phyloP scores from a whole-genome alignment of 495 filamentous ascomycete genomes.

The Penicillium parvum region DNA sequence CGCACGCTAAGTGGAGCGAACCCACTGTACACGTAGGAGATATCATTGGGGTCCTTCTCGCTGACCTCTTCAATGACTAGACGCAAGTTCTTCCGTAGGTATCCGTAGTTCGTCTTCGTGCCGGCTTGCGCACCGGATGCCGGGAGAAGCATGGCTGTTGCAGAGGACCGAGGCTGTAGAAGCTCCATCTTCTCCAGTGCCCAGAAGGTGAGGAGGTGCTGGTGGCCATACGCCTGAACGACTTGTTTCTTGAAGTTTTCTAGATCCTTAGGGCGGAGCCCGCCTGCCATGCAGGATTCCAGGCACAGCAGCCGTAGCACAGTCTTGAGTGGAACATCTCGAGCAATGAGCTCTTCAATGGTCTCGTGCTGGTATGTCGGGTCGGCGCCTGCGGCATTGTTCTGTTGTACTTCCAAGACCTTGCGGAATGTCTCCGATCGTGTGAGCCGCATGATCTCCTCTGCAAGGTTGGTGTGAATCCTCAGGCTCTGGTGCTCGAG shows the following conservation, averaged over 20 bases:
- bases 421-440: slow-evolving; percentile 82
- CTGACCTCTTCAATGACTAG: slow-evolving; percentile 96
- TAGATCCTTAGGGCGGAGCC: slow-evolving; percentile 79
- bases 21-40: slow-evolving; percentile 95
- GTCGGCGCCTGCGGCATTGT: slow-evolving; percentile 87
- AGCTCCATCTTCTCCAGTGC: slow-evolving; percentile 87
- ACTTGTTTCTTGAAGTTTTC: slow-evolving; percentile 86
- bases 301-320: slow-evolving; percentile 84
- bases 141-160: slow-evolving; percentile 66
- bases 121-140: slow-evolving; percentile 52
- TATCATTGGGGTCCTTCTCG: slow-evolving; percentile 92
- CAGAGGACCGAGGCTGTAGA: slow-evolving; percentile 65
- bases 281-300: slow-evolving; percentile 84
- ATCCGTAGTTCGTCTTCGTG: slow-evolving; percentile 83
- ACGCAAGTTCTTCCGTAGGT: slow-evolving; percentile 76
- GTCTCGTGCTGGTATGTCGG: slow-evolving; percentile 81
- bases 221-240: slow-evolving; percentile 88
- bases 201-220: slow-evolving; percentile 85
- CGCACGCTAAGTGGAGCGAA: slow-evolving; percentile 92
- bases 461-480: slow-evolving; percentile 84
- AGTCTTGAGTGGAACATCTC: slow-evolving; percentile 70
- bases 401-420: slow-evolving; percentile 90
- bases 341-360: slow-evolving; percentile 89
- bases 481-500: slow-evolving; percentile 89
- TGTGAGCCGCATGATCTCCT: slow-evolving; percentile 92